Conservation (phyloP, 1,284 basidiomycete species). For the Thelephora terrestris region DNA sequence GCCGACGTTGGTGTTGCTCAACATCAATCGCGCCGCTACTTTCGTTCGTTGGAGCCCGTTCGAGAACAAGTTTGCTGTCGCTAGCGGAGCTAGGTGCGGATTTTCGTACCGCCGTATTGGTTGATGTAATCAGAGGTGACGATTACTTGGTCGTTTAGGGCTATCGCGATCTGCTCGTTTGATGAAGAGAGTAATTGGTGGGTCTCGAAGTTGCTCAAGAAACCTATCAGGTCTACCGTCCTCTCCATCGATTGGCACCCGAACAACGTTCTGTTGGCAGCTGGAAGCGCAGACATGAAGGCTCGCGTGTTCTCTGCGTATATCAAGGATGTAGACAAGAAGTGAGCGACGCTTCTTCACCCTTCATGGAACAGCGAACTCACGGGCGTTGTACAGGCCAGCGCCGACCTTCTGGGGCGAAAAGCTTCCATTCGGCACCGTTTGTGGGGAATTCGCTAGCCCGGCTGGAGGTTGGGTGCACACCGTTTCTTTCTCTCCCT, state of each 20-base stretch:
- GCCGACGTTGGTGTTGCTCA: conserved; percentile 91
- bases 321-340: conserved; percentile 94
- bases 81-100: conserved; percentile 81
- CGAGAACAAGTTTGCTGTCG: conserved; percentile 99
- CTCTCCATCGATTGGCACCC: conserved; percentile 96
- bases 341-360: conserved; percentile 34
- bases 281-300: conserved; percentile 92
- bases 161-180: conserved; percentile 91
- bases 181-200: conserved; percentile 99
- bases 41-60: conserved; percentile 94
- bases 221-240: conserved; percentile 74
- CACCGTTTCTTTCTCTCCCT: conserved; percentile 90
- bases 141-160: conserved; percentile 32
- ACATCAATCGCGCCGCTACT: conserved; percentile 95
- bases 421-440: conserved; percentile 93
- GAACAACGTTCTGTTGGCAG: conserved; percentile 85
- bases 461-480: conserved; percentile 97
- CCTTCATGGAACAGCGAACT: not conserved
- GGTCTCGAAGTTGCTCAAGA: conserved; percentile 97
- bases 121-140: not conserved
- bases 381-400: conserved; percentile 43
- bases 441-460: conserved; percentile 89
- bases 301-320: conserved; percentile 93
- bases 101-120: not conserved
- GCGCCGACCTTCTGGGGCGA: conserved; percentile 92